Conservation (phyloP, 768 basidiomycete species). For the Agaricus sinodeliciosus region DNA sequence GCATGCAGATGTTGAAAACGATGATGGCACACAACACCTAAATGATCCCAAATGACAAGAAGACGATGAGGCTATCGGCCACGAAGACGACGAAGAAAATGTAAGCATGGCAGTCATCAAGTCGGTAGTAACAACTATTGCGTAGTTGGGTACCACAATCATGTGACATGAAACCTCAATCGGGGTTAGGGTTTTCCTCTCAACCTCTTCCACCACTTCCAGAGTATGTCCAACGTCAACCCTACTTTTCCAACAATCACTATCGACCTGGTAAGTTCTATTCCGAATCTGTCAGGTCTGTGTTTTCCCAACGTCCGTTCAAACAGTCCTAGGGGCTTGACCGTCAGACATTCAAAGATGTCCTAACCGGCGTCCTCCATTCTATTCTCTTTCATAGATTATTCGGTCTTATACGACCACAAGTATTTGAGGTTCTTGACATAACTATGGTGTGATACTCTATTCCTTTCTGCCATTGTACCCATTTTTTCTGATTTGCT, state of each 20-base stretch:
- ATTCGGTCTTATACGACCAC: constrained; percentile 74
- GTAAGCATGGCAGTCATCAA: constrained; percentile 13
- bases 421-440: constrained; percentile 73
- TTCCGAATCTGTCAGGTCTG: neutral
- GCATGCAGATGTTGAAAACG: constrained; percentile 20
- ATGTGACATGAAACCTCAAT: constrained; percentile 2
- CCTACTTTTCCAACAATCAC: constrained; percentile 36
- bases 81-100: neutral
- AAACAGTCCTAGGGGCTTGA: constrained; percentile 51
- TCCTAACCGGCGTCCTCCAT: constrained; percentile 71
- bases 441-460: constrained; percentile 61
- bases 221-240: constrained; percentile 8
- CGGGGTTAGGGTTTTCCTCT: constrained; percentile 11
- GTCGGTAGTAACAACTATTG: neutral
- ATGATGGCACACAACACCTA: neutral
- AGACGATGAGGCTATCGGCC: neutral
- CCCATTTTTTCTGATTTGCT: neutral
- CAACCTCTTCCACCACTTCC: neutral
- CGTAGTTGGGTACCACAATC: neutral
- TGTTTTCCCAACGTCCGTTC: constrained; percentile 8
- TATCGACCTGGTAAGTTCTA: constrained; percentile 37
- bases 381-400: constrained; percentile 78
- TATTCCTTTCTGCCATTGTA: neutral
- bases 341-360: constrained; percentile 65
- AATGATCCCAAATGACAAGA: neutral